These are phyloP conservation scores for Wickerhamomyces hampshirensis DNA, from an alignment of 805 yeast species.

Conservation along the genomic window DNA sequence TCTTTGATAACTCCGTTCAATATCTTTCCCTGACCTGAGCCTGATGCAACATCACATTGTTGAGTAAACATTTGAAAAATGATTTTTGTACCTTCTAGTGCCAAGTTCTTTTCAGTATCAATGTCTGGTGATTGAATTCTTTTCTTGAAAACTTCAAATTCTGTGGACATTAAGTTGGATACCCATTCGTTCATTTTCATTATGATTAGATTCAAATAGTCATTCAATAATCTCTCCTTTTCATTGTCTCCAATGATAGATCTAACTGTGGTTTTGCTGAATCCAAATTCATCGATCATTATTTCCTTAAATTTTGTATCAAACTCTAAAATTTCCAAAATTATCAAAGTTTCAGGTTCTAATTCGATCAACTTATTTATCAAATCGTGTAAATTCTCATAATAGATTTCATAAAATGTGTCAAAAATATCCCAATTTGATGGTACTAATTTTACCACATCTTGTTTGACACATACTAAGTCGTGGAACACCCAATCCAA, in stretches of 20 bases:
- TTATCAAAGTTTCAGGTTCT: conserved; percentile 76
- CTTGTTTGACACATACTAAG: conserved; percentile 56
- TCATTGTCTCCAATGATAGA: conserved; percentile 67
- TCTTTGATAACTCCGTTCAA: conserved; percentile 73
- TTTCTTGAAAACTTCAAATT: conserved; percentile 54
- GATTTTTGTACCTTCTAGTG: conserved; percentile 72
- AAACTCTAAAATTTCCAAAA: conserved; percentile 70
- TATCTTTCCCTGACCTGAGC: conserved; percentile 75
- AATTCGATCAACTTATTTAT: conserved; percentile 58
- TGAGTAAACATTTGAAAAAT: conserved; percentile 83
- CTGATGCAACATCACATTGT: conserved; percentile 84
- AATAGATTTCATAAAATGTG: conserved; percentile 61
- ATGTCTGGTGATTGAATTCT: conserved; percentile 72
- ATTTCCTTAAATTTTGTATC: conserved; percentile 63
- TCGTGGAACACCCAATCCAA: conserved; percentile 85
- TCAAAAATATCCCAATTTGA: conserved; percentile 66
- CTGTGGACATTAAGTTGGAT: conserved; percentile 59
- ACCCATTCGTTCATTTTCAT: conserved; percentile 85
- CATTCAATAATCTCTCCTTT: conserved; percentile 69
- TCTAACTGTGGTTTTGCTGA: conserved; percentile 40
- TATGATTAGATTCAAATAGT: conserved; percentile 68
- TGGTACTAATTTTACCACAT: conserved; percentile 60
- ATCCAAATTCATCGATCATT: conserved; percentile 45
- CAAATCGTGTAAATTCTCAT: conserved; percentile 56
- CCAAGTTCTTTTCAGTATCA: conserved; percentile 59